Base-by-base conservation (phyloP, 129 eudicot genomes). In the Escallonia rubra region DNA sequence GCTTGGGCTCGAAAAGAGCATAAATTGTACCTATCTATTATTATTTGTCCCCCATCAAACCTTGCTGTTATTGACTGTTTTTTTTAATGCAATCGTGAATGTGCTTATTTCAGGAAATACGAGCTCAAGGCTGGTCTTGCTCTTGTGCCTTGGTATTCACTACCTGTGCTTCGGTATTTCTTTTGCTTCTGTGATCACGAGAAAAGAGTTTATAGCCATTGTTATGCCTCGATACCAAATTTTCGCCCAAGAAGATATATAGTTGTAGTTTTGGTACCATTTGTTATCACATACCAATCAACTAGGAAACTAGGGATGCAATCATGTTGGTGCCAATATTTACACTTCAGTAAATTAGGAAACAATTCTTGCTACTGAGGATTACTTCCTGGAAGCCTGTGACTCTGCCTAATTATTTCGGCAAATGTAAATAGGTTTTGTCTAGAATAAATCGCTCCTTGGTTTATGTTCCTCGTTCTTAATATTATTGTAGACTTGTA, bases 61-160 rank as follows among this genome's bases (percentile, higher is more conserved):
- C 55, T 50, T 50, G 55, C 11, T 8, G 12, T 42, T 57, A 8
- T 68, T 51, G 13, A 9, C 59, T 2, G n/a, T n/a, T 6, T 47
- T 42, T 64, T 10, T 51, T 45, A 4, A 48, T 51, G 40, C 41
- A 41, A 52, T 46, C 23, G 5, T 12, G n/a, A 16, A 63, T 38
- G 10, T 63, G 55, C 41, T 14, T 74, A 13, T 78, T 70, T 40
- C 88, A 88, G 96, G 91, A 9, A 61, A 14, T 74, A 45, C 55
- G 63, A 41, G 72, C 66, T 79, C 74, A 66, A 73, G 64, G 67
- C 46, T 78, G 74, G 81, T 73, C 39, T 12, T 66, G 79, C 56
- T 74, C 80, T 34, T 72, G 58, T 65, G 61, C 67, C 9, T 67
- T 73, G 45, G 83, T 80, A 59, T 66, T 83, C 59, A 63, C 72